Evolutionary conservation across 139 green algal genomes (phyloP).

Genomic region (Chloropicon primus): DNA sequence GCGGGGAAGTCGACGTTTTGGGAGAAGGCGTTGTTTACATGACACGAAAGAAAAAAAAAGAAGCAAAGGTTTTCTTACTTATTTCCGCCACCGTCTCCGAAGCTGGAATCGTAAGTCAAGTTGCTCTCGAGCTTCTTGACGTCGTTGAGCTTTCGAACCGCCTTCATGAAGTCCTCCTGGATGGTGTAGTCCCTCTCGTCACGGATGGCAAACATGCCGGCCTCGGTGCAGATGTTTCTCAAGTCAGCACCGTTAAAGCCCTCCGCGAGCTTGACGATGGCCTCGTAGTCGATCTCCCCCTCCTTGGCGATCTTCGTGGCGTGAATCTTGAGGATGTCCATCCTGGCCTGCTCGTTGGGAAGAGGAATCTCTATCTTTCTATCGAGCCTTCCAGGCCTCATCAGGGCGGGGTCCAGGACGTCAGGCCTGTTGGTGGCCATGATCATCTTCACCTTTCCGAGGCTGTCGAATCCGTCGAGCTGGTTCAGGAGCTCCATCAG

Average conservation of each 20-base stretch:
- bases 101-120: slow-evolving; percentile 58
- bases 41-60: neutral
- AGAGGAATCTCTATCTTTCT: slow-evolving; percentile 99
- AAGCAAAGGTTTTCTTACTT: neutral
- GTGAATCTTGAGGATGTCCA: slow-evolving; percentile 99
- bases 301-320: slow-evolving; percentile 83
- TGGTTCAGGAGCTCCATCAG: slow-evolving; percentile 98
- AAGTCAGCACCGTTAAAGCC: slow-evolving; percentile 97
- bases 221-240: slow-evolving; percentile 98
- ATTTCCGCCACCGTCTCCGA: slow-evolving; percentile 42
- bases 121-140: slow-evolving; percentile 92
- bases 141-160: slow-evolving; percentile 92
- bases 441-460: slow-evolving; percentile 94
- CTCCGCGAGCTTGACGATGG: slow-evolving; percentile 89
- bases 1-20: neutral
- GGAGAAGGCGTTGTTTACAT: neutral
- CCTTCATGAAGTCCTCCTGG: slow-evolving; percentile 99
- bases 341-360: slow-evolving; percentile 88
- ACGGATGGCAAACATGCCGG: slow-evolving; percentile 95
- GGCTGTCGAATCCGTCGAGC: slow-evolving; percentile 94
- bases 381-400: slow-evolving; percentile 88
- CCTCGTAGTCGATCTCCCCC: slow-evolving; percentile 98
- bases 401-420: slow-evolving; percentile 91
- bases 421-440: slow-evolving; percentile 85
- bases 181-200: slow-evolving; percentile 91